Conservation (phyloP, 768 basidiomycete genomes). For the Baorangia bicolor region DNA sequence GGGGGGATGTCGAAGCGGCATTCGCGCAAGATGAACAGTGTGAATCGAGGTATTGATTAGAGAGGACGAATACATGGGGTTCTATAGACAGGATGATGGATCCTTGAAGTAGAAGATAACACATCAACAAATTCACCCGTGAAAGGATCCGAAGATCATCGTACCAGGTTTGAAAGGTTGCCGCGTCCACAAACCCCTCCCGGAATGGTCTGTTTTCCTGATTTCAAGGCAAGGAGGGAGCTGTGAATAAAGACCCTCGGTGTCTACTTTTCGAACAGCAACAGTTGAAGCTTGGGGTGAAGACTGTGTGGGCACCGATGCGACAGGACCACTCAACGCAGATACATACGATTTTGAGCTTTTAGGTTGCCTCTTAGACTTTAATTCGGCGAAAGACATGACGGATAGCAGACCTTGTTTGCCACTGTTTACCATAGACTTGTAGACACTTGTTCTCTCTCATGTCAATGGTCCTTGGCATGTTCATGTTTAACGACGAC, state of each 20-base stretch:
- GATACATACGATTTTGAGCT: constrained; percentile 37
- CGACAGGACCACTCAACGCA: constrained; percentile 23
- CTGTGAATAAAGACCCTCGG: constrained; percentile 19
- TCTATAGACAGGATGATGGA: constrained; percentile 52
- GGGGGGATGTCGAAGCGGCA: constrained; percentile 32
- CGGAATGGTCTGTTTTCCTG: constrained; percentile 34
- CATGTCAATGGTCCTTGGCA: too few species aligned
- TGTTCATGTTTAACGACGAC: background rate
- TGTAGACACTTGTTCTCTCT: too few species aligned
- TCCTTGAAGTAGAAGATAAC: constrained; percentile 41
- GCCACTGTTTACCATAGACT: constrained; percentile 3
- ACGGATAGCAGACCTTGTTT: background rate
- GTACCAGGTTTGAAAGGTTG: constrained; percentile 38
- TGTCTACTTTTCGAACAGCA: background rate
- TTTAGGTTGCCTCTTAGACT: constrained; percentile 31
- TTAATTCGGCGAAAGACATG: constrained; percentile 40
- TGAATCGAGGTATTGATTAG: constrained; percentile 54
- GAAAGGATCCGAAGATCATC: background rate
- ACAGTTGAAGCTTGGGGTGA: constrained; percentile 20
- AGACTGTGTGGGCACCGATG: constrained; percentile 24
- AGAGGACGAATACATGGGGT: constrained; percentile 66
- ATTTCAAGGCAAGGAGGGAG: constrained; percentile 46
- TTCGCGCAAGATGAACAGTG: constrained; percentile 72
- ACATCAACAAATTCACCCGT: background rate
- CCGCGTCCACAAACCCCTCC: constrained; percentile 49